These are phyloP conservation scores for Martensiomyces pterosporus DNA, from an alignment of 192 early-diverging fungal genomes.

Conservation along the genomic window DNA sequence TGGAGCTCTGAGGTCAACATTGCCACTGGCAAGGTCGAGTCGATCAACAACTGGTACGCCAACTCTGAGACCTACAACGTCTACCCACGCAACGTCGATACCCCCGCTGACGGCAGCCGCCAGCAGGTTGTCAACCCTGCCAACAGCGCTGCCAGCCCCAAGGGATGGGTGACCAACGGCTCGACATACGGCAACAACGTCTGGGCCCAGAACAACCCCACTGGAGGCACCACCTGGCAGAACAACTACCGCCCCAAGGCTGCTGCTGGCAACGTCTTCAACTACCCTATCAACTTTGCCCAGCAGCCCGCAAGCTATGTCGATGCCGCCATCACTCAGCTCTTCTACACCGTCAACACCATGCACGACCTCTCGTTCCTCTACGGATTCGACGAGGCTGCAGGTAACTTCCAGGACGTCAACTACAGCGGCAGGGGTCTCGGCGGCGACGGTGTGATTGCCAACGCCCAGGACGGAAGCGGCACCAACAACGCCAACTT, in stretches of 20 bases:
- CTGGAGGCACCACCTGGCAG: slow-evolving; percentile 70
- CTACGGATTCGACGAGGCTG: slow-evolving; percentile 87
- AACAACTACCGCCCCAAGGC: slow-evolving; percentile 77
- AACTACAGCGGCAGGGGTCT: slow-evolving; percentile 74
- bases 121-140: slow-evolving; percentile 55
- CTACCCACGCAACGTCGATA: slow-evolving; percentile 73
- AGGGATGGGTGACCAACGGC: slow-evolving; percentile 81
- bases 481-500: slow-evolving; percentile 95
- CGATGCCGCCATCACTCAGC: slow-evolving; percentile 78
- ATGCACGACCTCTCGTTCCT: slow-evolving; percentile 85
- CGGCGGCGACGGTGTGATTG: slow-evolving; percentile 83
- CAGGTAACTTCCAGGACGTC: slow-evolving; percentile 93
- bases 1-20: slow-evolving; percentile 29
- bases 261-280: slow-evolving; percentile 53
- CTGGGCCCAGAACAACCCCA: slow-evolving; percentile 87
- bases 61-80: slow-evolving; percentile 73
- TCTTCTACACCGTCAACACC: slow-evolving; percentile 91
- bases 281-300: slow-evolving; percentile 66
- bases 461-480: slow-evolving; percentile 87
- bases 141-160: slow-evolving; percentile 58
- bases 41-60: slow-evolving; percentile 56
- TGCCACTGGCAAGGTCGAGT: slow-evolving; percentile 37
- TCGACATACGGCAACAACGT: slow-evolving; percentile 81
- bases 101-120: slow-evolving; percentile 68
- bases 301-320: slow-evolving; percentile 66